These are phyloP conservation scores for Punctularia strigosozonata DNA, from an alignment of 768 basidiomycete species.

Conservation along the genomic window DNA sequence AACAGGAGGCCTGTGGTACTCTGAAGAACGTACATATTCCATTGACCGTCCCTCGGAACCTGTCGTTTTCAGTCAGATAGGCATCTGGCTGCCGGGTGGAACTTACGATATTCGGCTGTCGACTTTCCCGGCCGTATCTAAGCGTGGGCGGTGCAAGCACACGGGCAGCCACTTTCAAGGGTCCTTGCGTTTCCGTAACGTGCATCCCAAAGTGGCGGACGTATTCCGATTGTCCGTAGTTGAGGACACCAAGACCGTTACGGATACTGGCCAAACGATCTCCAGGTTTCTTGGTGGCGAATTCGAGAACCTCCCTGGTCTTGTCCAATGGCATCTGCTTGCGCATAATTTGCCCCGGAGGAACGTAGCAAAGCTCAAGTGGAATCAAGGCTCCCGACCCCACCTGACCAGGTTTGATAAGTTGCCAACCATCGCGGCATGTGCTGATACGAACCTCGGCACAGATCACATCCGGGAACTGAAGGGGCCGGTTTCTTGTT, in stretches of 20 bases:
- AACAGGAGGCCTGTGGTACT: conserved; percentile 5
- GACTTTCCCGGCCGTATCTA: conserved; percentile 49
- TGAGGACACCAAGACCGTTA: conserved; percentile 43
- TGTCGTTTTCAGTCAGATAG: too few species aligned
- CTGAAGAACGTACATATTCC: conserved; percentile 54
- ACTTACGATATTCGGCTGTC: conserved; percentile 46
- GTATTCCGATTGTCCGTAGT: conserved; percentile 38
- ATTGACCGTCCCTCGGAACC: conserved; percentile 67
- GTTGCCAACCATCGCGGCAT: background rate
- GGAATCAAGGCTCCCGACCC: conserved; percentile 53
- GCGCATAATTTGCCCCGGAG: conserved; percentile 56
- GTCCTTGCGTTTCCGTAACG: conserved; percentile 34
- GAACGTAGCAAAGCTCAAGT: conserved; percentile 53
- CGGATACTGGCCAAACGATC: conserved; percentile 46
- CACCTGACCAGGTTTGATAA: conserved; percentile 27
- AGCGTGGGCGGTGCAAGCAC: conserved; percentile 53
- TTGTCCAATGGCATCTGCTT: conserved; percentile 62
- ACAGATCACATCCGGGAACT: conserved; percentile 54
- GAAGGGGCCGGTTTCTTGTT: conserved; percentile 39
- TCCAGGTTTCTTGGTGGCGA: conserved; percentile 51
- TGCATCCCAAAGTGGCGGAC: conserved; percentile 63
- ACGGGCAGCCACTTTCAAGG: conserved; percentile 49
- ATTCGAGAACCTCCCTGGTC: conserved; percentile 48
- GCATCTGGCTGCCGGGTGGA: too few species aligned
- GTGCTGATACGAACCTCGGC: conserved; percentile 38